These are phyloP conservation scores for Tylopilus intermedius DNA, from an alignment of 768 basidiomycete genomes.

Conservation along the genomic window DNA sequence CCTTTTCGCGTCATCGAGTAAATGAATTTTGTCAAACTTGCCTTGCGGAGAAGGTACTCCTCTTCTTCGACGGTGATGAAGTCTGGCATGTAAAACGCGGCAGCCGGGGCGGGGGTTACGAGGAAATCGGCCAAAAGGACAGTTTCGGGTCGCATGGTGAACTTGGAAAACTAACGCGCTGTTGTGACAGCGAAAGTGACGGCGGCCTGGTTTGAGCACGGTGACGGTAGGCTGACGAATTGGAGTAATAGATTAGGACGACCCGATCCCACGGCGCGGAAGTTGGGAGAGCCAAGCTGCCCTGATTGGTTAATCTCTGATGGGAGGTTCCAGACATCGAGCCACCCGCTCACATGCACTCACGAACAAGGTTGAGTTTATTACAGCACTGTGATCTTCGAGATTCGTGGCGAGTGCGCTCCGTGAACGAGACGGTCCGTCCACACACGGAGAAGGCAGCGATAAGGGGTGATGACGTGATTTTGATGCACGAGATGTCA, in stretches of 20 bases:
- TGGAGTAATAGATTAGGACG: not conserved
- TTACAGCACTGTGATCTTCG: not conserved
- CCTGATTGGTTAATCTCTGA: not conserved
- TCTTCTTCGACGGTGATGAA: constrained; percentile 79
- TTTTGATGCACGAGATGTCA: constrained; percentile 24
- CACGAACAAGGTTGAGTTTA: constrained; percentile 2
- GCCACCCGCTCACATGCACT: constrained; percentile 1
- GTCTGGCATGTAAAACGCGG: constrained; percentile 68
- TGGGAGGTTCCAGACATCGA: not conserved
- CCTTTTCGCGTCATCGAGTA: not conserved
- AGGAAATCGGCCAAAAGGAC: constrained; percentile 12
- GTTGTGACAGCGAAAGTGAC: not conserved
- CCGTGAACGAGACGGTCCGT: no score
- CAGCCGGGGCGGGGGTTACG: constrained; percentile 27
- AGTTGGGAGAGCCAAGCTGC: not conserved
- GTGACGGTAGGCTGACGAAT: not conserved
- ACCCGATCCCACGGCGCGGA: constrained; percentile 19
- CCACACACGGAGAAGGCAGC: no score
- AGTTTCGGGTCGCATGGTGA: constrained; percentile 10
- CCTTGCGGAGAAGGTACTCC: constrained; percentile 71
- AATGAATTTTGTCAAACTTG: constrained; percentile 22
- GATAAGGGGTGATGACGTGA: no score
- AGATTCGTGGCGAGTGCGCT: not conserved
- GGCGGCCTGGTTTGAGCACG: not conserved
- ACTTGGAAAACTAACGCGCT: constrained; percentile 4